A percentile compares a stretch with the other conserved stretches of the same genome.
Conservation (phyloP, 805 yeast species). For the Sungouiella thailandica region DNA sequence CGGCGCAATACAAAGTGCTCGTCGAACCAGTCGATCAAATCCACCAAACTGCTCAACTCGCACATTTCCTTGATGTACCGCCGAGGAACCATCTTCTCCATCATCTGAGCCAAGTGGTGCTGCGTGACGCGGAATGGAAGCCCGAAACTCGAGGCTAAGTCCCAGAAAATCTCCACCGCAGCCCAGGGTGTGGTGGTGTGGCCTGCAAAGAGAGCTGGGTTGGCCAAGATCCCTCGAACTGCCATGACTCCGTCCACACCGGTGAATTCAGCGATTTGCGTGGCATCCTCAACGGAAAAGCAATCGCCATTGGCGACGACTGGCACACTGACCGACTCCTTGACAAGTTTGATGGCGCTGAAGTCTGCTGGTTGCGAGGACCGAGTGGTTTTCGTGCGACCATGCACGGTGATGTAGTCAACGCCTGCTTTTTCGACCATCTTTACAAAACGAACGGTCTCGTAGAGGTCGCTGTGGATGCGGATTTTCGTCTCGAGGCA, state of each 20-base stretch:
- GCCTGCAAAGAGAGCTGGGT: slow-evolving; percentile 87
- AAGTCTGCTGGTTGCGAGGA: slow-evolving; percentile 79
- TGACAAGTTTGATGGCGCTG: slow-evolving; percentile 70
- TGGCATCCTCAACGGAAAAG: slow-evolving; percentile 60
- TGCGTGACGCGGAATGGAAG: slow-evolving; percentile 79
- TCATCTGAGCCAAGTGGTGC: slow-evolving; percentile 87
- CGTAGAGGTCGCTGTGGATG: slow-evolving; percentile 69
- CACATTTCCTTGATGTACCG: slow-evolving; percentile 51
- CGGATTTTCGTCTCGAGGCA: slow-evolving; percentile 89
- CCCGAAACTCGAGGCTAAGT: slow-evolving; percentile 73
- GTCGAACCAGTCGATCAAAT: slow-evolving; percentile 83
- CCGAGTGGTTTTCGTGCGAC: slow-evolving; percentile 80
- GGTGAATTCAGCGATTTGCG: slow-evolving; percentile 55
- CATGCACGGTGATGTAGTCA: slow-evolving; percentile 92
- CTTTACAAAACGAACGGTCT: slow-evolving; percentile 69
- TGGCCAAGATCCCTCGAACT: slow-evolving; percentile 78
- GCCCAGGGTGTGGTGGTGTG: slow-evolving; percentile 78
- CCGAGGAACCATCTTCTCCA: slow-evolving; percentile 45
- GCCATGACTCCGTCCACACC: slow-evolving; percentile 94
- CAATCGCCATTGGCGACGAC: slow-evolving; percentile 99
- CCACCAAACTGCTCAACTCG: slow-evolving; percentile 50
- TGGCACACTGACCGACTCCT: slow-evolving; percentile 57
- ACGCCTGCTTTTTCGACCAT: slow-evolving; percentile 83
- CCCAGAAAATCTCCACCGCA: slow-evolving; percentile 80
- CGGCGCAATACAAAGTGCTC: slow-evolving; percentile 59